Percentiles rank a stretch among this genome's conserved stretches.
These are phyloP conservation scores for Solanum pennellii DNA, from an alignment of 257 asterid genomes.

Conservation along the genomic window DNA sequence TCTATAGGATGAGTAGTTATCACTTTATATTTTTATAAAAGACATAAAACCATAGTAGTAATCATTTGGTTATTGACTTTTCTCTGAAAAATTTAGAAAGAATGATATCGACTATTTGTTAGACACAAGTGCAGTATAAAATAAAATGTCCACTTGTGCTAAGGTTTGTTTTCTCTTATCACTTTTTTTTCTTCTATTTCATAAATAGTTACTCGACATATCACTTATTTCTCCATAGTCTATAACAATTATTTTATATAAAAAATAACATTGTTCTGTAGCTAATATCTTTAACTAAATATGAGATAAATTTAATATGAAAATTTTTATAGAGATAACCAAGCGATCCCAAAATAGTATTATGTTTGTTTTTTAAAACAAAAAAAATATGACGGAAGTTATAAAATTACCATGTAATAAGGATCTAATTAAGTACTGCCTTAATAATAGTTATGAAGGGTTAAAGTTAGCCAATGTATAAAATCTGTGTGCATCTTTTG, in stretches of 20 bases:
- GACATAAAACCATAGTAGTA: neutral
- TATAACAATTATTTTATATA: neutral
- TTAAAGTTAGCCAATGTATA: neutral
- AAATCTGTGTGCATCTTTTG: neutral
- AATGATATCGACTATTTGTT: neutral
- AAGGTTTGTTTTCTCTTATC: neutral
- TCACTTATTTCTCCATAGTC: neutral
- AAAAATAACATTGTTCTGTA: neutral
- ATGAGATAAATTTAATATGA: neutral
- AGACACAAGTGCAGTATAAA: neutral
- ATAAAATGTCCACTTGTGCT: neutral
- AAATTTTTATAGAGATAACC: neutral
- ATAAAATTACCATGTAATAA: neutral
- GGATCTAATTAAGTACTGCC: neutral
- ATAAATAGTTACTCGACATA: too few species aligned
- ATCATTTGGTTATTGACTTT: neutral
- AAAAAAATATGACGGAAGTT: neutral
- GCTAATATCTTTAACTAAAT: neutral
- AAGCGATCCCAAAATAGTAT: neutral
- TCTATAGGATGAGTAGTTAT: neutral
- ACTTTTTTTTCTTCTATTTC: neutral
- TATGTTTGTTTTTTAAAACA: neutral
- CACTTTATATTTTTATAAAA: neutral
- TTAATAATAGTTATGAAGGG: neutral
- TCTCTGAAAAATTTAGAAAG: neutral